Evolutionary conservation across 257 asterid species (phyloP).

Genomic region (Salvia hispanica): DNA sequence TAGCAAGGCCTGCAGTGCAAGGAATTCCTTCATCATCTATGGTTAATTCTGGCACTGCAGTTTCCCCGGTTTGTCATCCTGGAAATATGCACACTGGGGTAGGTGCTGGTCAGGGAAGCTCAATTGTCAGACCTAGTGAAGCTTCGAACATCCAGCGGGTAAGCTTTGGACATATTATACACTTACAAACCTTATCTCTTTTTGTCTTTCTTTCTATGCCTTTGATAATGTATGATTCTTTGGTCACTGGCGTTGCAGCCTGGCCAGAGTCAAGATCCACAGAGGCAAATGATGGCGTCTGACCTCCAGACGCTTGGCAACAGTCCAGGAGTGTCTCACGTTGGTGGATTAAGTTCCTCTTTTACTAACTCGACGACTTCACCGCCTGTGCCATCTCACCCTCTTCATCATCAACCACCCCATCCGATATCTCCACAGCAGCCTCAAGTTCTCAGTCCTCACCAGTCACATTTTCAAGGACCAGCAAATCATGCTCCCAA

Average conservation of each 20-base stretch:
- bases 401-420: slow-evolving; percentile 53
- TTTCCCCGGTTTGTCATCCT: slow-evolving; percentile 64
- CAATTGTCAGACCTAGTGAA: slow-evolving; percentile 67
- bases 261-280: slow-evolving; percentile 58
- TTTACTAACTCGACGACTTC: slow-evolving; percentile 41
- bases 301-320: slow-evolving; percentile 65
- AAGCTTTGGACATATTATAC: slow-evolving; percentile 30
- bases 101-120: slow-evolving; percentile 69
- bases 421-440: slow-evolving; percentile 51
- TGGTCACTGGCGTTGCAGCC: slow-evolving; percentile 44
- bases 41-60: slow-evolving; percentile 65
- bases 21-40: slow-evolving; percentile 66
- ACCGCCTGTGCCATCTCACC: slow-evolving; percentile 47
- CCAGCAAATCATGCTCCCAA: slow-evolving; percentile 55
- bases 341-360: slow-evolving; percentile 48
- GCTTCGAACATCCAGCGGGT: slow-evolving; percentile 70
- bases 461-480: slow-evolving; percentile 63
- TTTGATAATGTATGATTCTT: slow-evolving; percentile 6
- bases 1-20: slow-evolving; percentile 75
- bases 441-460: slow-evolving; percentile 48
- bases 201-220: neutral
- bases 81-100: slow-evolving; percentile 67
- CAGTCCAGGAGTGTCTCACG: slow-evolving; percentile 49
- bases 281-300: slow-evolving; percentile 61
- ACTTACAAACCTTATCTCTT: neutral